Evolutionary conservation across 73 alveolate genomes (phyloP), one percentile per base, ranked within the genome.

Genomic region (Paramecium pentaurelia): DNA sequence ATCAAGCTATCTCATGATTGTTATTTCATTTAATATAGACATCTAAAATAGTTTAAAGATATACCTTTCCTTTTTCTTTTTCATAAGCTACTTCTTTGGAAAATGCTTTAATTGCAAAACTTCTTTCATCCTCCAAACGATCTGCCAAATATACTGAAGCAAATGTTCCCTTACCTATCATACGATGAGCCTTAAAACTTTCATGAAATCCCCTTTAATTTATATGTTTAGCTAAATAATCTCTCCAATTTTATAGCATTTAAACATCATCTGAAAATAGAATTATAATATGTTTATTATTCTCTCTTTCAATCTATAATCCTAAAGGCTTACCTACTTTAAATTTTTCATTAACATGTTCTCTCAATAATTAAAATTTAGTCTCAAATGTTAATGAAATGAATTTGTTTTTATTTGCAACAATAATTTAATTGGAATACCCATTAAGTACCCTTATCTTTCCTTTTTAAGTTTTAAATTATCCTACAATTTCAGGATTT

Each of bases 21-120:
- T 77, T 10, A 98, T 97, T 96, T 98, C 99, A 88, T 96, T 95
- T 94, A 94, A 92, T 9, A 98, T 96, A 54, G 97, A 92, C 58
- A 91, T 91, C 95, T 87, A 60, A 25, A 8, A 6, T 25, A 87
- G 71, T 85, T 44, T n/a, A 20, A 6, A 16, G 18, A 28, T 87
- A 5, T 87, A 87, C 93, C 42, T 89, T 68, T 11, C 92, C 94
- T 38, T 89, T 89, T 27, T 89, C 94, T 71, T 89, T 54, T 40
- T 54, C 77, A 32, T 89, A 71, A 7, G 91, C 92, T 71, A 45
- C 94, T 71, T 89, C 94, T 73, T 89, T 89, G 30, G 83, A 71
- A 45, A 89, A 89, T 22, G 94, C 94, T 28, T 89, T 89, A 37
- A 89, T 83, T 8, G 94, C 94, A 89, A 89, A 71, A 60, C 54